Evolutionary conservation across 2,329 filamentous ascomycete genomes (phyloP).

Genomic region (Neospermospora avenae): DNA sequence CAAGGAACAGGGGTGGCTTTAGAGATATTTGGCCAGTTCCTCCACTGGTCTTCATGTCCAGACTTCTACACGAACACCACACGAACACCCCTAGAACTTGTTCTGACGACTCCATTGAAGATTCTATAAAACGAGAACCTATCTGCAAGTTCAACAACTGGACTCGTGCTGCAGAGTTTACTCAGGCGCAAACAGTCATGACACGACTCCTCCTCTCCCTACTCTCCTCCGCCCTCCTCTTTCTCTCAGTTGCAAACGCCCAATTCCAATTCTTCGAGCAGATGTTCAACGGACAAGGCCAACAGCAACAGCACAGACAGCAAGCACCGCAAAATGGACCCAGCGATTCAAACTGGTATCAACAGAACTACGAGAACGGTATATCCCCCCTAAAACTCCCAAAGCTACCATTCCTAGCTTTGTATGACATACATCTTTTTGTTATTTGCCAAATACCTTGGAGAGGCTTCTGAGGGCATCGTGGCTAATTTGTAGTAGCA

Average conservation of each 20-base stretch:
- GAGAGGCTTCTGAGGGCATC: not conserved
- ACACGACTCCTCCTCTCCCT: constrained; percentile 34
- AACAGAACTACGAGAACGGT: constrained; percentile 66
- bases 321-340: constrained; percentile 73
- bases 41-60: not conserved
- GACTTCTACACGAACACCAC: not conserved
- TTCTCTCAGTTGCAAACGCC: constrained; percentile 58
- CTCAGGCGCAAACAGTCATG: constrained; percentile 24
- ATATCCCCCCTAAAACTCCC: constrained; percentile 24
- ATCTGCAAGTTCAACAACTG: not conserved
- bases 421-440: not conserved
- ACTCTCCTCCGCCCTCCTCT: constrained; percentile 50
- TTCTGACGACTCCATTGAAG: not conserved
- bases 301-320: constrained; percentile 44
- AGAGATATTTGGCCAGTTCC: constrained; percentile 9
- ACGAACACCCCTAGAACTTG: not conserved
- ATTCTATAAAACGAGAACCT: not conserved
- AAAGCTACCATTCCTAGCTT: not conserved
- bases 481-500: constrained; percentile 46
- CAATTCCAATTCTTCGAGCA: constrained; percentile 99
- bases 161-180: not conserved
- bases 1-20: not conserved
- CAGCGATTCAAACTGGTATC: constrained; percentile 81
- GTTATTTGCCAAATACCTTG: not conserved
- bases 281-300: constrained; percentile 72